phyloP scores from a whole-genome alignment of 352 stramenopile species.

The Phytopythium montanum region DNA sequence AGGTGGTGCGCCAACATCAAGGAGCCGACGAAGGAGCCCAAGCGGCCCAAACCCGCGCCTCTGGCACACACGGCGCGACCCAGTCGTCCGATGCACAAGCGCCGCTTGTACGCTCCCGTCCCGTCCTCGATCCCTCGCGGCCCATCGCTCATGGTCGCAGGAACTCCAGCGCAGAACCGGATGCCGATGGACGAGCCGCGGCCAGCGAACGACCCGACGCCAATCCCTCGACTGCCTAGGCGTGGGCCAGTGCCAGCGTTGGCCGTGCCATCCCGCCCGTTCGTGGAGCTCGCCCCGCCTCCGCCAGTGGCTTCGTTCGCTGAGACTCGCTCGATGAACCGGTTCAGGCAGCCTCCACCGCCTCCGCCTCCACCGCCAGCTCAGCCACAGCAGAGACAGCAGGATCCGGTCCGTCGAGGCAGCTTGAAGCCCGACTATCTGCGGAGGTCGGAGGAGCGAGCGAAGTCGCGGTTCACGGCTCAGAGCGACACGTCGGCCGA shows the following conservation, averaged over 20 bases:
- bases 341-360: neutral
- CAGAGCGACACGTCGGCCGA: slow-evolving; percentile 32
- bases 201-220: slow-evolving; percentile 16
- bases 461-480: slow-evolving; percentile 60
- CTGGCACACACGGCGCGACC: slow-evolving; percentile 8
- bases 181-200: slow-evolving; percentile 5
- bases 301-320: slow-evolving; percentile 9
- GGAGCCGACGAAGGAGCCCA: slow-evolving; percentile 3
- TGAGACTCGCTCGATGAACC: slow-evolving; percentile 1
- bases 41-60: slow-evolving; percentile 5
- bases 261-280: neutral
- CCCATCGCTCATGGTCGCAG: slow-evolving; percentile 2
- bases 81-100: slow-evolving; percentile 12
- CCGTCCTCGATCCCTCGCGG: slow-evolving; percentile 11
- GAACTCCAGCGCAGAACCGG: slow-evolving; percentile 9
- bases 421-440: slow-evolving; percentile 77
- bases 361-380: slow-evolving; percentile 6
- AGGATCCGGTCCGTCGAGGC: slow-evolving; percentile 12
- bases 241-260: slow-evolving; percentile 1
- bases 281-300: neutral
- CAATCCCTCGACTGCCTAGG: slow-evolving; percentile 18
- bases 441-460: slow-evolving; percentile 51
- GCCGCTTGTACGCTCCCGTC: slow-evolving; percentile 1
- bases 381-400: slow-evolving; percentile 2
- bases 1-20: slow-evolving; percentile 61